phyloP scores from a whole-genome alignment of 352 stramenopile species.

The Globisporangium spiculum region DNA sequence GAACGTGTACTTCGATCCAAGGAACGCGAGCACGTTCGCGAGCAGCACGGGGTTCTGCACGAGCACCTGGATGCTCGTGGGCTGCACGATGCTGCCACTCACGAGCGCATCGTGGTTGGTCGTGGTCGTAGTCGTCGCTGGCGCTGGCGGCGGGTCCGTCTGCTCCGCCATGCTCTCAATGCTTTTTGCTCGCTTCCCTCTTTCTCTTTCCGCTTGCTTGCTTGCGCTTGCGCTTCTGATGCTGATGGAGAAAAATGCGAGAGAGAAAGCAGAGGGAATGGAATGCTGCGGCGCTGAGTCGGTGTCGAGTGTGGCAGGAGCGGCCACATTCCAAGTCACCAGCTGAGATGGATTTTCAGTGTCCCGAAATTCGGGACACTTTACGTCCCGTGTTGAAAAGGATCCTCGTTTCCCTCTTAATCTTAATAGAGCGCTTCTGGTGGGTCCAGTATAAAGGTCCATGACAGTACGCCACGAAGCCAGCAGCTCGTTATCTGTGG shows the following conservation, averaged over 20 bases:
- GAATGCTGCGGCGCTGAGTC: background rate
- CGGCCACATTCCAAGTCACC: background rate
- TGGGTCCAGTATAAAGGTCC: background rate
- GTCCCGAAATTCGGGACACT: background rate
- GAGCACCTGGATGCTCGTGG: conserved; percentile 36
- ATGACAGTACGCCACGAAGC: background rate
- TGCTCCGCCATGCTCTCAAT: conserved; percentile 16
- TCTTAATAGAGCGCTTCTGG: background rate
- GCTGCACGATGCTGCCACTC: conserved; percentile 3
- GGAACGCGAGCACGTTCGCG: conserved; percentile 58
- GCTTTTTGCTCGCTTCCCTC: conserved; percentile 1
- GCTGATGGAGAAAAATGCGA: conserved; percentile 1
- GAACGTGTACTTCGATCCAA: conserved; percentile 54
- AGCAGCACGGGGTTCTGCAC: conserved; percentile 54
- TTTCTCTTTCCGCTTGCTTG: background rate
- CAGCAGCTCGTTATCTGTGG: background rate
- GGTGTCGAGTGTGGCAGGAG: background rate
- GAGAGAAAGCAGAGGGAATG: conserved; percentile 2
- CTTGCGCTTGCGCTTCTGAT: conserved; percentile 2
- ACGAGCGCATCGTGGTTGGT: conserved; percentile 4
- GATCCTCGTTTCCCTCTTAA: background rate
- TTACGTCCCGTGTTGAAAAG: background rate
- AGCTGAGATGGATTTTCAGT: background rate
- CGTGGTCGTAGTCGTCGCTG: background rate
- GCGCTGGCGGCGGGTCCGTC: conserved; percentile 5